These are phyloP conservation scores for Entoloma clypeatum DNA, from an alignment of 1,284 basidiomycete genomes.

Conservation along the genomic window DNA sequence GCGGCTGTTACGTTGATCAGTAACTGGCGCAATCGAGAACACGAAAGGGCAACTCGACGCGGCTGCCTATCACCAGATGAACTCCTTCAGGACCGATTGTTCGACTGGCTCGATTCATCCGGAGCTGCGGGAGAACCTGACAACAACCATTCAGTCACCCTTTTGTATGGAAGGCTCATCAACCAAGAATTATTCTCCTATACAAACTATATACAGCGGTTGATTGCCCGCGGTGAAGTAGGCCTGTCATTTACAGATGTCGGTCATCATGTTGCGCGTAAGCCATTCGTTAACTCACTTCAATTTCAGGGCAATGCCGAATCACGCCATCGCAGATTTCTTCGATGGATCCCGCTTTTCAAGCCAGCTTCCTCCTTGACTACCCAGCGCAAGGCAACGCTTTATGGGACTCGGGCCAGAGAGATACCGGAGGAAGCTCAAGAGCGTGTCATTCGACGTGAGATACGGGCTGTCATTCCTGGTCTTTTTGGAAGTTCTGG, in stretches of 20 bases:
- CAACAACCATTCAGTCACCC: constrained; percentile 62
- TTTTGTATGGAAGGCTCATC: constrained; percentile 78
- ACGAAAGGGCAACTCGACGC: constrained; percentile 56
- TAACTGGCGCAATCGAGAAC: constrained; percentile 63
- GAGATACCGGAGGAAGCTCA: constrained; percentile 64
- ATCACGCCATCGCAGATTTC: constrained; percentile 65
- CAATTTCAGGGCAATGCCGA: constrained; percentile 25
- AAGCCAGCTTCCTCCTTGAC: constrained; percentile 52
- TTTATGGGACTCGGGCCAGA: constrained; percentile 64
- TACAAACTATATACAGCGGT: constrained; percentile 77
- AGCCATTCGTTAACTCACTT: constrained; percentile 7
- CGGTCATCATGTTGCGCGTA: constrained; percentile 15
- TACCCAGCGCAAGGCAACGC: constrained; percentile 61
- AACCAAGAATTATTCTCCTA: constrained; percentile 79
- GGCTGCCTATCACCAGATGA: constrained; percentile 53
- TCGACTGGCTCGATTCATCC: constrained; percentile 81
- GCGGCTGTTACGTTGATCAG: constrained; percentile 75
- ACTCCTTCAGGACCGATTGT: constrained; percentile 68
- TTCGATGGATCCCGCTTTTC: constrained; percentile 67
- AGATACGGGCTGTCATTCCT: constrained; percentile 62
- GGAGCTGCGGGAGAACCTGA: constrained; percentile 54
- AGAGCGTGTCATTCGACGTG: constrained; percentile 64
- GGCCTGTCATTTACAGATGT: constrained; percentile 58
- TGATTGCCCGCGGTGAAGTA: constrained; percentile 77
- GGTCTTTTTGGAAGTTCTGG: constrained; percentile 60